Percentiles rank a stretch among this genome's conserved stretches.
These are phyloP conservation scores for Aspergillus fumigatiaffinis DNA, from an alignment of 2,329 filamentous ascomycete genomes.

Conservation along the genomic window DNA sequence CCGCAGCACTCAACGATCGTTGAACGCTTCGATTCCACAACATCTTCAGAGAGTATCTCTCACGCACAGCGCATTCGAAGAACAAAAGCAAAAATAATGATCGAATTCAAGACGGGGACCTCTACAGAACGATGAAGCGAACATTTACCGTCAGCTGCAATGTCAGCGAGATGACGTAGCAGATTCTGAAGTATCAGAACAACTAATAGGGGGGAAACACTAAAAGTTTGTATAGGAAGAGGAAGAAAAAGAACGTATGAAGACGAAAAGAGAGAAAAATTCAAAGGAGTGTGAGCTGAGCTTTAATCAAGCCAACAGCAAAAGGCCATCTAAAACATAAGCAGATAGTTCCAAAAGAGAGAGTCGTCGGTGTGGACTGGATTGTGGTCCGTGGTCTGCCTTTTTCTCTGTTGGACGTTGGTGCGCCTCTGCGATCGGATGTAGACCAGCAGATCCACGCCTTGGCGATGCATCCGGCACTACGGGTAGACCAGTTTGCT, in stretches of 20 bases:
- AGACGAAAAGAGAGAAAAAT: background rate
- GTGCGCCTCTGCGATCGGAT: background rate
- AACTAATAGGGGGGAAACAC: constrained; percentile 13
- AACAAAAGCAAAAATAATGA: constrained; percentile 5
- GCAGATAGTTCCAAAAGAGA: background rate
- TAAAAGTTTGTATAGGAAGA: constrained; percentile 9
- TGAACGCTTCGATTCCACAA: constrained; percentile 23
- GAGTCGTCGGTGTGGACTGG: background rate
- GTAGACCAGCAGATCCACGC: background rate
- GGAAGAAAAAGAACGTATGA: constrained; percentile 6
- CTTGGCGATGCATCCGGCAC: background rate
- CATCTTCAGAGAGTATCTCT: constrained; percentile 9
- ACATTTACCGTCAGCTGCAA: constrained; percentile 4
- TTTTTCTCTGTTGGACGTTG: background rate
- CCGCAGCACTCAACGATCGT: constrained; percentile 17
- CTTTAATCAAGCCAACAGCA: background rate
- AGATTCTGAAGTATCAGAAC: constrained; percentile 4
- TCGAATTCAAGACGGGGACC: background rate
- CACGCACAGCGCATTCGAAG: background rate
- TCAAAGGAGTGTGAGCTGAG: background rate
- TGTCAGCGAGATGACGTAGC: constrained; percentile 1
- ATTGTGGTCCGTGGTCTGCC: background rate
- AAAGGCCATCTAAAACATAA: background rate
- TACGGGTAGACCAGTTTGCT: background rate
- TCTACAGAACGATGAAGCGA: constrained; percentile 1